Evolutionary conservation across 768 basidiomycete species (phyloP).

Genomic region (Porpolomopsis calyptriformis): DNA sequence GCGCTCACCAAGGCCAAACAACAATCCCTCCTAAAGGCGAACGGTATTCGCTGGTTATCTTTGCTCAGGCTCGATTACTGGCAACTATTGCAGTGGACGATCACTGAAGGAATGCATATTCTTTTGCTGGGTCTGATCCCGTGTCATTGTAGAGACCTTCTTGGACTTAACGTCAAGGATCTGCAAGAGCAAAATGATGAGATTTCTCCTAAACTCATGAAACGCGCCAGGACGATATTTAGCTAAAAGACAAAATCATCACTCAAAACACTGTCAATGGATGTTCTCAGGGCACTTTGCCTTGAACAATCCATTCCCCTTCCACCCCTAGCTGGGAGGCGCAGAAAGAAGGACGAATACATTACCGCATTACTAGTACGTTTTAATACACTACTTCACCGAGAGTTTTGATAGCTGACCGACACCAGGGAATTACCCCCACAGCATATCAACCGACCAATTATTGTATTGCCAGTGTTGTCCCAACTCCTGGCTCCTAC

Average conservation of each 20-base stretch:
- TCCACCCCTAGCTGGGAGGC: background rate
- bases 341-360: slow-evolving; percentile 1
- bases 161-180: slow-evolving; percentile 4
- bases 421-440: background rate
- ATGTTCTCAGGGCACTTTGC: slow-evolving; percentile 1
- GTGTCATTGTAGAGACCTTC: slow-evolving; percentile 9
- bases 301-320: background rate
- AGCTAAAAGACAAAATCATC: background rate
- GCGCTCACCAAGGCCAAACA: slow-evolving; percentile 5
- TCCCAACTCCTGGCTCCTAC: background rate
- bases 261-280: background rate
- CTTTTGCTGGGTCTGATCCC: slow-evolving; percentile 10
- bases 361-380: background rate
- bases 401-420: background rate
- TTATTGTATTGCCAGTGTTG: background rate
- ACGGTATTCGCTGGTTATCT: slow-evolving; percentile 12
- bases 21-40: slow-evolving; percentile 1
- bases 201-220: background rate
- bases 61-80: slow-evolving; percentile 20
- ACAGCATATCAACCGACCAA: background rate
- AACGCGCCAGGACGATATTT: background rate
- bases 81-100: slow-evolving; percentile 8
- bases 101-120: slow-evolving; percentile 10
- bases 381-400: background rate
- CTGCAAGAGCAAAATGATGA: background rate